Percentiles rank a stretch among this genome's conserved stretches.
Evolutionary conservation across 345 rosid genomes (phyloP).

Genomic region (Combretum micranthum): DNA sequence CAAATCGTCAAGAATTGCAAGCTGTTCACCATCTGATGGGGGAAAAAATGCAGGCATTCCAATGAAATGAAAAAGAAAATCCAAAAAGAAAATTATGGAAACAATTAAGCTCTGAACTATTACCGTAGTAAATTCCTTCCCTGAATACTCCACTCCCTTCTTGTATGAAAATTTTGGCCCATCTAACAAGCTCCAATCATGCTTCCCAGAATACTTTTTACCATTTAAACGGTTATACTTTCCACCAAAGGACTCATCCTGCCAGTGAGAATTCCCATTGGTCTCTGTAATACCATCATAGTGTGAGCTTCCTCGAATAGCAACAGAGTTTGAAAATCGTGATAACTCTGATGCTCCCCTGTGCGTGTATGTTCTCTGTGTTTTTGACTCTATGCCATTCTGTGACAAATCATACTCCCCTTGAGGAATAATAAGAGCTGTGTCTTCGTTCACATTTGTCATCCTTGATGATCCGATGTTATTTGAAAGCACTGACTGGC

Average conservation of each 20-base stretch:
- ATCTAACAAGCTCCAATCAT: constrained; percentile 33
- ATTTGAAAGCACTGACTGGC: constrained; percentile 21
- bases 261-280: constrained; percentile 35
- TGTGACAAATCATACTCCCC: constrained; percentile 24
- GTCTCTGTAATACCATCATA: constrained; percentile 36
- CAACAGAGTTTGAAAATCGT: constrained; percentile 78
- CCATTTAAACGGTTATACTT: constrained; percentile 23
- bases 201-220: constrained; percentile 25
- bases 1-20: not conserved
- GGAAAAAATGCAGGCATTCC: too few species aligned
- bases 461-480: constrained; percentile 22
- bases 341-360: constrained; percentile 43
- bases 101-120: not conserved
- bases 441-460: constrained; percentile 21
- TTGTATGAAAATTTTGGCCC: constrained; percentile 26
- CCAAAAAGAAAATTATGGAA: not conserved
- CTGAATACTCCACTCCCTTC: constrained; percentile 26
- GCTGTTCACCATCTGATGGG: not conserved
- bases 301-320: constrained; percentile 58
- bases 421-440: constrained; percentile 15
- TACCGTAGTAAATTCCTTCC: constrained; percentile 6
- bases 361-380: constrained; percentile 43
- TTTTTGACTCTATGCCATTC: constrained; percentile 28
- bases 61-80: not conserved
- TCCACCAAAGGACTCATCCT: constrained; percentile 30